These are phyloP conservation scores for Comarum palustre DNA, from an alignment of 306 rosid species.

Conservation along the genomic window DNA sequence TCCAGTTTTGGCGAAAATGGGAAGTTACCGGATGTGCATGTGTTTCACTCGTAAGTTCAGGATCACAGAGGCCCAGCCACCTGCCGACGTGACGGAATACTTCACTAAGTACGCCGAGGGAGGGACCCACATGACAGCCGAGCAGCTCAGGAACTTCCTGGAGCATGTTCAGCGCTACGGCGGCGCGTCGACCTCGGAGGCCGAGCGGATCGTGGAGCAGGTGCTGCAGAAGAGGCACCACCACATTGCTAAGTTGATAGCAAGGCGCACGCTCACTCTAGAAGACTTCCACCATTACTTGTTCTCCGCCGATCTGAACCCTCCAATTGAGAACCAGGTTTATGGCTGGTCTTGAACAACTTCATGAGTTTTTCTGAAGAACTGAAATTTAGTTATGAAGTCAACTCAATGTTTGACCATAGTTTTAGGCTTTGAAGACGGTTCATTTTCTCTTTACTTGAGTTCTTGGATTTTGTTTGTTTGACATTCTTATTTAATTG, in stretches of 20 bases:
- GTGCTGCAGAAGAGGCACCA: constrained; percentile 51
- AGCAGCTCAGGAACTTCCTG: constrained; percentile 47
- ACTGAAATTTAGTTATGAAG: neutral
- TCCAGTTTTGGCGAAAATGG: constrained; percentile 25
- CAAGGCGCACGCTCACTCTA: constrained; percentile 40
- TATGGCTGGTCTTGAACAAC: neutral
- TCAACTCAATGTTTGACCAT: neutral
- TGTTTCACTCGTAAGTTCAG: constrained; percentile 57
- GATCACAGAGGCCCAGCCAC: constrained; percentile 46
- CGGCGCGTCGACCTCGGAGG: constrained; percentile 17
- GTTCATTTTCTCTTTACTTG: neutral
- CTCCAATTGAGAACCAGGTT: constrained; percentile 41
- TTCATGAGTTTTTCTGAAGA: neutral
- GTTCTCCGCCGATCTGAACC: constrained; percentile 51
- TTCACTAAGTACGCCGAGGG: constrained; percentile 49
- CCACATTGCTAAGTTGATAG: constrained; percentile 40
- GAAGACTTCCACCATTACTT: constrained; percentile 56
- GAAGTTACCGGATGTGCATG: constrained; percentile 56
- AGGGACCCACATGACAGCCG: constrained; percentile 52
- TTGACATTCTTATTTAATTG: neutral
- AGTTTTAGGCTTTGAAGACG: neutral
- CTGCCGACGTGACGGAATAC: constrained; percentile 35
- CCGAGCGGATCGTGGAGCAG: constrained; percentile 40
- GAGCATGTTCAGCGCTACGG: constrained; percentile 42
- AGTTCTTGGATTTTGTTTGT: too few species aligned